phyloP scores from a whole-genome alignment of 2,329 filamentous ascomycete genomes.

The Aschersonia sp. region DNA sequence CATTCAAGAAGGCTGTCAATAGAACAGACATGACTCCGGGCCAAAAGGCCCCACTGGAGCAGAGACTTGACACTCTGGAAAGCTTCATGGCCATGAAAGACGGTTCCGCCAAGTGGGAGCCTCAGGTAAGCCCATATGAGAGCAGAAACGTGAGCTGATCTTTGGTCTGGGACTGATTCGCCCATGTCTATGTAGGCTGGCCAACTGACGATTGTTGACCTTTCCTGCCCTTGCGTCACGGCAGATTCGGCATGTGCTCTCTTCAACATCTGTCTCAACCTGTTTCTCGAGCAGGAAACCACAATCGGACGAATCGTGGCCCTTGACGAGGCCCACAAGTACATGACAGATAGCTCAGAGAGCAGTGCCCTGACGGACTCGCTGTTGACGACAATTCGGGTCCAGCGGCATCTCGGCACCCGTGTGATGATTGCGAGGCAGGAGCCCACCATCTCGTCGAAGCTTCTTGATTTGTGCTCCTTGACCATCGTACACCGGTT shows the following conservation, averaged over 20 bases:
- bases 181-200: constrained; percentile 8
- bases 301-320: constrained; percentile 45
- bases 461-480: constrained; percentile 56
- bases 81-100: constrained; percentile 31
- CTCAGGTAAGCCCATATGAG: constrained; percentile 5
- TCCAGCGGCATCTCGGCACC: constrained; percentile 55
- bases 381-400: constrained; percentile 48
- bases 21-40: constrained; percentile 23
- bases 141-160: too few species aligned
- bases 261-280: constrained; percentile 55
- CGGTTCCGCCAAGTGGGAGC: constrained; percentile 7
- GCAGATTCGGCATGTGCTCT: constrained; percentile 52
- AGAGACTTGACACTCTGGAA: constrained; percentile 31
- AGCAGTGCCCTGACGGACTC: constrained; percentile 44
- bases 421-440: constrained; percentile 63
- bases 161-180: neutral
- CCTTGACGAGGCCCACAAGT: constrained; percentile 70
- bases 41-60: constrained; percentile 38
- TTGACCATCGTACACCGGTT: constrained; percentile 63
- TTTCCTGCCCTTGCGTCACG: constrained; percentile 59
- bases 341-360: constrained; percentile 42
- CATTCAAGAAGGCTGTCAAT: constrained; percentile 23
- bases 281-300: constrained; percentile 43
- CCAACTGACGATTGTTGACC: constrained; percentile 38
- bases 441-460: constrained; percentile 57